Conservation (phyloP, 1,284 basidiomycete genomes). For the Salmacisia buchloeana region DNA sequence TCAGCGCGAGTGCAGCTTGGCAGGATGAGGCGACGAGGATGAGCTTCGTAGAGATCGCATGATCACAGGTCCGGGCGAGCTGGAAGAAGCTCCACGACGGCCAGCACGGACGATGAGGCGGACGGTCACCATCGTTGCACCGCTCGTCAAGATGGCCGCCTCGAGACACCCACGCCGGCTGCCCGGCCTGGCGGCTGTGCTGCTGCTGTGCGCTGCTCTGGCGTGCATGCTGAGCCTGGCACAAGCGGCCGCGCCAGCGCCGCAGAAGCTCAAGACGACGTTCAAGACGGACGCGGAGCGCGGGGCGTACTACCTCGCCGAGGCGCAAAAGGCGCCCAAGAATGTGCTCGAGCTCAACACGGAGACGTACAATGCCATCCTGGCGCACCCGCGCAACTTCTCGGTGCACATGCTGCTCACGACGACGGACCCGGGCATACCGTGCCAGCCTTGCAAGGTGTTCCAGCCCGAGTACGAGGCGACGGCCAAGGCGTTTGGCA, state of each 20-base stretch:
- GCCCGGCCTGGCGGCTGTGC: not conserved
- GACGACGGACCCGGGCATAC: conserved; percentile 23
- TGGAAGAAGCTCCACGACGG: not conserved
- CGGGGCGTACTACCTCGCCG: not conserved
- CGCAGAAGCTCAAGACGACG: not conserved
- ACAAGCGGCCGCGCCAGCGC: not conserved
- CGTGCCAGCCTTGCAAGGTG: conserved; percentile 30
- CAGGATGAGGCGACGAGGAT: not conserved
- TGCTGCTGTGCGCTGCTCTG: not conserved
- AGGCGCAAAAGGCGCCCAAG: not conserved
- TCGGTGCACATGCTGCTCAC: conserved; percentile 34
- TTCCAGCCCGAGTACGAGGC: conserved; percentile 39
- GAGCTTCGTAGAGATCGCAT: not conserved
- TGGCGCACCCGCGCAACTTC: conserved; percentile 14
- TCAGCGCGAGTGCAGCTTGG: not conserved
- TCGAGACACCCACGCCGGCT: not conserved
- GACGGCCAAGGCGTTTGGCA: conserved; percentile 28
- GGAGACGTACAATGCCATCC: not conserved
- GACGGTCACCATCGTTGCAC: not conserved
- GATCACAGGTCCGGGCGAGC: not conserved
- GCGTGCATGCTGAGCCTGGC: not conserved
- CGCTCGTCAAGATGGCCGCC: not conserved
- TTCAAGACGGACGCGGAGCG: not conserved
- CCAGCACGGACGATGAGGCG: not conserved
- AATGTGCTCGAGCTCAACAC: conserved; percentile 7